These are phyloP conservation scores for Hypoxylon intermedium DNA, from an alignment of 495 filamentous ascomycete genomes.

Conservation along the genomic window DNA sequence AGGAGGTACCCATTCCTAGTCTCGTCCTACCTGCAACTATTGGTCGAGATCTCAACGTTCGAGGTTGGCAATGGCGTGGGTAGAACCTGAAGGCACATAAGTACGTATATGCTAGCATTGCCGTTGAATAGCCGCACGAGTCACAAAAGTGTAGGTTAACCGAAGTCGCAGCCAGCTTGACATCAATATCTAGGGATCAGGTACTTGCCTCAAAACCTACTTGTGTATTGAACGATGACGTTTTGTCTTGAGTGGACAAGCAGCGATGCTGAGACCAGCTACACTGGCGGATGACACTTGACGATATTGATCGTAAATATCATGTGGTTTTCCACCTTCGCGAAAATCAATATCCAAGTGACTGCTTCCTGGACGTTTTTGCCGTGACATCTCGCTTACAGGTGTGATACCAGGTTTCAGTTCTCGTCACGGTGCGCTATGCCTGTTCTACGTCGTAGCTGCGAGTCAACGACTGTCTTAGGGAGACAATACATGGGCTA, in stretches of 20 bases:
- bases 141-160: too few relatives aligned
- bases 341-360: not conserved
- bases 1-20: too few relatives aligned
- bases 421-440: not conserved
- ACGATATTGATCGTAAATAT: not conserved
- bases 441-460: not conserved
- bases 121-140: too few relatives aligned
- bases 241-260: constrained; percentile 3
- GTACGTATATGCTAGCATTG: too few relatives aligned
- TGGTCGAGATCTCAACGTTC: too few relatives aligned
- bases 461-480: not conserved
- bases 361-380: not conserved
- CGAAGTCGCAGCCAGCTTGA: too few relatives aligned
- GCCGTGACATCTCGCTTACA: not conserved
- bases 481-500: too few relatives aligned
- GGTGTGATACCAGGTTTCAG: not conserved
- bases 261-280: not conserved
- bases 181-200: too few relatives aligned
- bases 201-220: too few relatives aligned
- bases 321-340: not conserved
- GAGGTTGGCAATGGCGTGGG: too few relatives aligned
- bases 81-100: too few relatives aligned
- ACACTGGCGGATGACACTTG: not conserved
- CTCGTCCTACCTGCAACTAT: too few relatives aligned
- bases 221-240: constrained; percentile 1